Conservation (phyloP, 495 filamentous ascomycete species). For the Penicillium subrubescens region DNA sequence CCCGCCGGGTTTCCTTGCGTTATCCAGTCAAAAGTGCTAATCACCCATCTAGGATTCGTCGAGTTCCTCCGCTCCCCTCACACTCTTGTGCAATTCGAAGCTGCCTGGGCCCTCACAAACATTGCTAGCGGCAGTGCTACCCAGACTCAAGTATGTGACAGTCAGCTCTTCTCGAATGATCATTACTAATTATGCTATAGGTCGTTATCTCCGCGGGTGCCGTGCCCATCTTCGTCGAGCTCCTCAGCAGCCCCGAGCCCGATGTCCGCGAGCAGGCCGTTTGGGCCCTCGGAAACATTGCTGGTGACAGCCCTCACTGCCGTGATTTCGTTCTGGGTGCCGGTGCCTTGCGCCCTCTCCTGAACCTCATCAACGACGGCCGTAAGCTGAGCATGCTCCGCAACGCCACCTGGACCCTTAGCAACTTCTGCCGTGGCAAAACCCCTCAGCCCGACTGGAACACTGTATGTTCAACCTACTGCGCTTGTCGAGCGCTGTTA, state of each 20-base stretch:
- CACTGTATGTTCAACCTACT: conserved; percentile 58
- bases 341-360: conserved; percentile 86
- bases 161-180: background rate
- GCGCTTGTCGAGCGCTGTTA: background rate
- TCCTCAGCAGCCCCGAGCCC: conserved; percentile 91
- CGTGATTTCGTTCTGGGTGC: conserved; percentile 90
- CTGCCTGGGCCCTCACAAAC: conserved; percentile 99
- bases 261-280: conserved; percentile 99
- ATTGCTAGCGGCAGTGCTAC: conserved; percentile 97
- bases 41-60: conserved; percentile 64
- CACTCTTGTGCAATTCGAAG: conserved; percentile 98
- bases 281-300: conserved; percentile 99
- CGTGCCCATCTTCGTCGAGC: conserved; percentile 97
- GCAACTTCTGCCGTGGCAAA: conserved; percentile 99
- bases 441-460: conserved; percentile 98
- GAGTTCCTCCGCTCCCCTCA: conserved; percentile 98
- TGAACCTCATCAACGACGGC: conserved; percentile 90
- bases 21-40: background rate
- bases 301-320: conserved; percentile 96
- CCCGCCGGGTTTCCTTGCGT: background rate
- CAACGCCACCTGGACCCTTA: conserved; percentile 98
- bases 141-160: conserved; percentile 71
- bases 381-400: conserved; percentile 99
- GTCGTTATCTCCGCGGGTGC: conserved; percentile 98
- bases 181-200: background rate